Base-by-base conservation (phyloP, 2,329 filamentous ascomycete species). In the Fusarium foetens region DNA sequence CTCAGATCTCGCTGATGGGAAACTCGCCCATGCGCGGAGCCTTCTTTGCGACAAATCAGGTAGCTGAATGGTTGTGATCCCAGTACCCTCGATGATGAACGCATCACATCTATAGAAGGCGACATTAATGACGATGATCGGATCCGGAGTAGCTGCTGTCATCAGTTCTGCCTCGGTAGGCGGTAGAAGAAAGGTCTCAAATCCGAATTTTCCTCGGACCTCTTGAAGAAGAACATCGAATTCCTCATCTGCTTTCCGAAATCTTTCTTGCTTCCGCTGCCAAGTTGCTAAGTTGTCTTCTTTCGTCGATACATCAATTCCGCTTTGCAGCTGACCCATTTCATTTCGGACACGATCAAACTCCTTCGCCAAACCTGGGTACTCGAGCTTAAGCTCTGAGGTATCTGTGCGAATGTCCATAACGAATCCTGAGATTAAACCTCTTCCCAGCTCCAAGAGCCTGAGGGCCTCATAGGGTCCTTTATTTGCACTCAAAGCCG, bases 401-500 rank as follows among this genome's bases (percentile, higher is more conserved):
- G 4, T 1, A 25, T 51, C 46, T 3, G 46, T 23, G 11, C 46
- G 31, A 11, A 23, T 14, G 4, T 51, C 31, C 31, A 35, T 35
- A 3, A 51, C 8, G 2, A 51, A 51, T 1, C 46, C 46, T 21
- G 46, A 51, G 3, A 35, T 51, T 1, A 35, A 4, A 4, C 46
- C 46, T 14, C 46, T 33, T 2, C 46, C 46, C 3, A 25, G 16
- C 12, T 51, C 46, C 16, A 51, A 13, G 12, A 51, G 29, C 0
- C 8, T 5, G 1, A 51, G 16, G 0, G 46, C 46, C 11, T 25
- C 29, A 10, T 19, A 35, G 3, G n/a, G 16, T 0, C 4, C 29
- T 14, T 19, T 1, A 1, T 25, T 19, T 0, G 46, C 29, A 7
- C n/a, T 51, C 3, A 51, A 3, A 0, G 16, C 3, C 2, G 46